Percentiles rank a stretch among this genome's conserved stretches.
These are phyloP conservation scores for Triadica sebifera DNA, from an alignment of 345 rosid species.

Conservation along the genomic window DNA sequence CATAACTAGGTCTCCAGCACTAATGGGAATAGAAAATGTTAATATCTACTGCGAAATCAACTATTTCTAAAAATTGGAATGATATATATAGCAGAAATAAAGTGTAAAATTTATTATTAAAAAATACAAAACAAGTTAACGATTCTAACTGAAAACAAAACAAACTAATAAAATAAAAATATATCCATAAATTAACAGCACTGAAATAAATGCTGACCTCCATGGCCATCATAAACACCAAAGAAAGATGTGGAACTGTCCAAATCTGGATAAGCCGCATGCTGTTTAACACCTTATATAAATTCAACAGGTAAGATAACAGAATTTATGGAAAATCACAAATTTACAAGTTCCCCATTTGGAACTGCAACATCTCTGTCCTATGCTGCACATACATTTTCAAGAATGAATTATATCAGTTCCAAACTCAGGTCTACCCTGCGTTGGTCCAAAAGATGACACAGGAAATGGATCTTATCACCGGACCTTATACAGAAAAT, in stretches of 20 bases:
- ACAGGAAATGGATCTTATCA: background rate
- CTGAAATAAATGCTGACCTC: constrained; percentile 56
- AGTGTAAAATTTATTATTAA: background rate
- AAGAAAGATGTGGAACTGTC: constrained; percentile 84
- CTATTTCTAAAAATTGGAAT: background rate
- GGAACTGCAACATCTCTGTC: background rate
- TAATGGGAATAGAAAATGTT: background rate
- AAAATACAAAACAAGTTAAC: background rate
- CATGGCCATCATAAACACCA: constrained; percentile 98
- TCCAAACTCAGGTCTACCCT: background rate
- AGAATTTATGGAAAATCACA: background rate
- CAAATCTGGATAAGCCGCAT: constrained; percentile 44
- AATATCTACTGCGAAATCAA: background rate
- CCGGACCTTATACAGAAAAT: background rate
- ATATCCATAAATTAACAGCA: background rate
- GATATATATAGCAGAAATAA: background rate
- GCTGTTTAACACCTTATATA: constrained; percentile 20
- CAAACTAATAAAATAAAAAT: background rate
- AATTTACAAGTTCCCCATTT: background rate
- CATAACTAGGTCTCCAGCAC: background rate
- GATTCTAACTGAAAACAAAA: background rate
- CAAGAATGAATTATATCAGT: background rate
- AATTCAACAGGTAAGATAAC: constrained; percentile 54
- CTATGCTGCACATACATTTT: background rate
- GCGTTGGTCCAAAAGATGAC: background rate